Evolutionary conservation across 805 yeast species (phyloP).

Genomic region (Suhomyces kilbournensis): DNA sequence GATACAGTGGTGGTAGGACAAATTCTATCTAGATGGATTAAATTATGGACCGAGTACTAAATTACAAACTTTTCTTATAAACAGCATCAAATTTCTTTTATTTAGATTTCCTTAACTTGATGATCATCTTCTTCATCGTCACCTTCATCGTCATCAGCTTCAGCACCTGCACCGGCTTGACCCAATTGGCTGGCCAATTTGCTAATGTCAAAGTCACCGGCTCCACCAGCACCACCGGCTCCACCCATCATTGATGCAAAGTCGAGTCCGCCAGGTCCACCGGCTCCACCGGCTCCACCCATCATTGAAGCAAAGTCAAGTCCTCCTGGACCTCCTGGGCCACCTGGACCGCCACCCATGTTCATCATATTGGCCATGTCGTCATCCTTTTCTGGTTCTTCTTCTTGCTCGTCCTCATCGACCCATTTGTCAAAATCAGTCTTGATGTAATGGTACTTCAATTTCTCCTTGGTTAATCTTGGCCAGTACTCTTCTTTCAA

Average conservation of each 20-base stretch:
- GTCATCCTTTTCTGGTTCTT: slow-evolving; percentile 47
- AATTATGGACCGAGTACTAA: slow-evolving; percentile 1
- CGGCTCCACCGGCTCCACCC: slow-evolving; percentile 24
- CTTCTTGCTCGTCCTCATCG: slow-evolving; percentile 97
- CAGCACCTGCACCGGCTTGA: slow-evolving; percentile 31
- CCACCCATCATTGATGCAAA: slow-evolving; percentile 38
- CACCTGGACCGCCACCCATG: slow-evolving; percentile 33
- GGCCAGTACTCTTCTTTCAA: slow-evolving; percentile 87
- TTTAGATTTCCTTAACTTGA: slow-evolving; percentile 7
- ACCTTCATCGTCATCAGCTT: slow-evolving; percentile 17
- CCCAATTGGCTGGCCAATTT: slow-evolving; percentile 44
- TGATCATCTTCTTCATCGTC: slow-evolving; percentile 24
- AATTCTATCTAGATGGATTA: slow-evolving; percentile 14
- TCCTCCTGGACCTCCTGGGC: slow-evolving; percentile 31
- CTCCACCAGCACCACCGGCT: slow-evolving; percentile 30
- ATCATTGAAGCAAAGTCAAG: slow-evolving; percentile 9
- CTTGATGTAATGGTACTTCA: slow-evolving; percentile 73
- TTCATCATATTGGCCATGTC: slow-evolving; percentile 34
- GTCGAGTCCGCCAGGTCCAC: slow-evolving; percentile 31
- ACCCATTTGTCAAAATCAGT: slow-evolving; percentile 98
- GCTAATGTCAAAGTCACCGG: slow-evolving; percentile 36
- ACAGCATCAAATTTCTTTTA: not conserved
- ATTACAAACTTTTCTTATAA: not conserved
- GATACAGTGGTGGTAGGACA: slow-evolving; percentile 3
- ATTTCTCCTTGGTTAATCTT: slow-evolving; percentile 83